Evolutionary conservation across 306 rosid species (phyloP), one percentile per base, ranked within the genome.

Genomic region (Casuarina equisetifolia): DNA sequence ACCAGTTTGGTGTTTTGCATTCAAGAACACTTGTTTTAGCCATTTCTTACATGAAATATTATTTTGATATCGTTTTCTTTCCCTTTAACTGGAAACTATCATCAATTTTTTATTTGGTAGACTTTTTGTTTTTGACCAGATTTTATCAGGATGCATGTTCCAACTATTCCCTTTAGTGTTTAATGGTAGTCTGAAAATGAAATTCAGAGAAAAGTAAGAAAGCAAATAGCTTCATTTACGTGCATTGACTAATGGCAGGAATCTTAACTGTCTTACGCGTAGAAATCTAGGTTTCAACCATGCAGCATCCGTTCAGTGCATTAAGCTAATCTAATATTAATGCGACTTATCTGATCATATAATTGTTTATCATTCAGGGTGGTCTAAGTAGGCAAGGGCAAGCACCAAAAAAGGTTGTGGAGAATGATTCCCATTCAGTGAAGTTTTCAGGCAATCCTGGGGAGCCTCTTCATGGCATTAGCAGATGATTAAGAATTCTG

Each of bases 341-440:
- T 15, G 1, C 38, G 69, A 38, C 38, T 42, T 35, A 45, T 35
- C 52, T 57, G 74, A 83, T 74, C 48, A 49, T 44, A 19, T 72
- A 25, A 46, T 55, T 84, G 49, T n/a, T 82, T 77, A 50, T 44
- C 62, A n/a, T 78, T 80, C 84, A 90, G 97, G 96, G 90, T 59
- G 79, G 79, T 76, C 85, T 78, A 75, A 85, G 59, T 81, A 77
- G 80, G 79, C 87, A 78, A 9, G 82, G 85, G 76, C 81, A 76
- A 76, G 51, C 82, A 68, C 81, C 50, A 46, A 86, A 15, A 44
- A 78, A 78, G 79, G 59, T 79, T 45, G 69, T 69, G 25, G 79
- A 84, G 68, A 82, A 81, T 73, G 70, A 72, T 78, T 52, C 81
- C 50, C 74, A 76, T 72, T 74, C 72, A 44, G 59, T 38, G 49